Evolutionary conservation across 495 filamentous ascomycete species (phyloP).

Genomic region (Massariosphaeria phaeospora): DNA sequence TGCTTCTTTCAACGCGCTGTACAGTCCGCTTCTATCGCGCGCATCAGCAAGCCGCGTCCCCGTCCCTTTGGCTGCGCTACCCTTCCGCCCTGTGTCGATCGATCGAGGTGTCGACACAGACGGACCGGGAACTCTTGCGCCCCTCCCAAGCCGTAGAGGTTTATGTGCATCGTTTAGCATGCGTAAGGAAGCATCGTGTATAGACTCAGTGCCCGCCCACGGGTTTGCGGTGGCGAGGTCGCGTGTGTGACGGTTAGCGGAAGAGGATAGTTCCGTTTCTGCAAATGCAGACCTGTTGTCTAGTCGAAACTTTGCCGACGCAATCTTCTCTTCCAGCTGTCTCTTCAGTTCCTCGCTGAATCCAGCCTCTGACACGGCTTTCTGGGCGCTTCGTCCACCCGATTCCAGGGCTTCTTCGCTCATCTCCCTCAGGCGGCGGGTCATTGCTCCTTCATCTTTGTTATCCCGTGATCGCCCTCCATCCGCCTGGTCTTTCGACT

Average conservation of each 20-base stretch:
- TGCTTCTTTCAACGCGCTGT: constrained; percentile 57
- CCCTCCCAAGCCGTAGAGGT: constrained; percentile 51
- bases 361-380: constrained; percentile 75
- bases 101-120: constrained; percentile 40
- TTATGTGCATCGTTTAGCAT: constrained; percentile 86
- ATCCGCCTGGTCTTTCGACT: not conserved
- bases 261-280: constrained; percentile 55
- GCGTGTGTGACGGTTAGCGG: constrained; percentile 66
- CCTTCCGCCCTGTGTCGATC: constrained; percentile 48
- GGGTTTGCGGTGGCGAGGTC: constrained; percentile 63
- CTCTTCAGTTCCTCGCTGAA: constrained; percentile 82
- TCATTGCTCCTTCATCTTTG: constrained; percentile 56
- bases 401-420: constrained; percentile 72
- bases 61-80: constrained; percentile 40
- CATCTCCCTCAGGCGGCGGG: constrained; percentile 66
- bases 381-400: constrained; percentile 63
- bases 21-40: constrained; percentile 69
- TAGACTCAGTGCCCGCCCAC: constrained; percentile 74
- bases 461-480: not conserved
- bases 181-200: constrained; percentile 71
- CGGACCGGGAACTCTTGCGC: constrained; percentile 42
- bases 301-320: constrained; percentile 62
- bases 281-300: constrained; percentile 67
- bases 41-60: constrained; percentile 69
- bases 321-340: constrained; percentile 67